Conservation (phyloP, 768 basidiomycete genomes). For the Hygrocybe coccinea region DNA sequence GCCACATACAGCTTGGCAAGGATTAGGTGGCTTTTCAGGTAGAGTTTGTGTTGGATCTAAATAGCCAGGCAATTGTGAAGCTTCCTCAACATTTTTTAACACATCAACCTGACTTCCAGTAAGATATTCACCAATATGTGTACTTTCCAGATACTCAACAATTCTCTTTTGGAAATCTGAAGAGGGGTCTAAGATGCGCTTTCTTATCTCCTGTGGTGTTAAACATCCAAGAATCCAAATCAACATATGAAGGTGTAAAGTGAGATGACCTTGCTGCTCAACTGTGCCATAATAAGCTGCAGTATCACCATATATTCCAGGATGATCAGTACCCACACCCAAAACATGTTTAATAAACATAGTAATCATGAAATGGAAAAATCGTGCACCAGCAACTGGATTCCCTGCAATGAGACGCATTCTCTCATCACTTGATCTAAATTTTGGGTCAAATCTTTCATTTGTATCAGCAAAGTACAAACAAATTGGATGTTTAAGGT, state of each 20-base stretch:
- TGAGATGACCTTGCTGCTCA: constrained; percentile 35
- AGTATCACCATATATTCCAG: constrained; percentile 28
- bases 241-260: constrained; percentile 36
- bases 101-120: constrained; percentile 25
- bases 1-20: constrained; percentile 9
- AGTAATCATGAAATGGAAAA: constrained; percentile 23
- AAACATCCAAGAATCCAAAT: constrained; percentile 32
- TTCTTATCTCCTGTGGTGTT: constrained; percentile 31
- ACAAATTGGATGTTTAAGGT: constrained; percentile 28
- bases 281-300: constrained; percentile 29
- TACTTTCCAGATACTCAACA: constrained; percentile 22
- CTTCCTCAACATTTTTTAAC: not conserved
- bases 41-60: constrained; percentile 21
- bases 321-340: constrained; percentile 14
- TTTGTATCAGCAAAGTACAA: constrained; percentile 25
- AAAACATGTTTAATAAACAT: constrained; percentile 25
- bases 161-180: constrained; percentile 19
- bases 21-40: constrained; percentile 16
- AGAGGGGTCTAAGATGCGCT: constrained; percentile 19
- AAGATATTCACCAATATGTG: constrained; percentile 27
- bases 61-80: constrained; percentile 6
- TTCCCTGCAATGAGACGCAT: constrained; percentile 22
- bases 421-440: constrained; percentile 7
- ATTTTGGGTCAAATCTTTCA: constrained; percentile 12
- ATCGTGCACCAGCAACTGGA: constrained; percentile 27